Base-by-base conservation (phyloP, 2,329 filamentous ascomycete species). In the Pseudogymnoascus sp. region DNA sequence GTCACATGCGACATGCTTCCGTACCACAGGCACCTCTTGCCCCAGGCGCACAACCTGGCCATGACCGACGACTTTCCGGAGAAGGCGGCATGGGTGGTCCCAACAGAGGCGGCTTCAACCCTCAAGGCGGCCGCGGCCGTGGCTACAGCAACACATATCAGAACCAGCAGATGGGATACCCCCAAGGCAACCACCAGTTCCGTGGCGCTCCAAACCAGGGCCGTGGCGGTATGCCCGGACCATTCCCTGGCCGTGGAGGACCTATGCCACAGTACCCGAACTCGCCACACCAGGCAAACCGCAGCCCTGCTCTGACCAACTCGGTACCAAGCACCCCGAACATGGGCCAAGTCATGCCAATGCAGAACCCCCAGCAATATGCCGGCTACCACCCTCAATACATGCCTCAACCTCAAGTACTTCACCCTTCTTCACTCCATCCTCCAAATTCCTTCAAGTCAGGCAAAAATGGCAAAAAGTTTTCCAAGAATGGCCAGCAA, bases 21-120 rank as follows among this genome's bases (percentile, higher is more conserved):
- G 80, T 85, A 69, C 82, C 85, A 65, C 84, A 87, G 69, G 83
- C 83, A 68, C 82, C 83, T 65, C 80, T 83, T 67, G 80, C 82
- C 65, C 80, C 86, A 70, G 83, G 82, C 65, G 78, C 84, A 63
- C 88, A 89, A 71, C 82, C 85, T n/a, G 84, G 83, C 68, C 93
- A 97, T 76, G 84, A 91, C 70, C 89, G 93, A 71, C 88, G 91
- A 39, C 91, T 95, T 72, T 96, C 91, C 21, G 83, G 86, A 67
- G 89, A 93, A 75, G 86, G 85, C 73, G 89, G 93, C 67, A 83
- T 87, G 76, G 80, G 79, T 68, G 83, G 83, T 40, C 81, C 83
- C 66, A 80, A 82, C 40, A 80, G 86, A 71, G 81, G 81, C 69
- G 83, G 84, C 69, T 85, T 82, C 68, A 81, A 79, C 68, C 84